Conservation (phyloP, 768 basidiomycete species). For the Phylloporus rhodoxanthus region DNA sequence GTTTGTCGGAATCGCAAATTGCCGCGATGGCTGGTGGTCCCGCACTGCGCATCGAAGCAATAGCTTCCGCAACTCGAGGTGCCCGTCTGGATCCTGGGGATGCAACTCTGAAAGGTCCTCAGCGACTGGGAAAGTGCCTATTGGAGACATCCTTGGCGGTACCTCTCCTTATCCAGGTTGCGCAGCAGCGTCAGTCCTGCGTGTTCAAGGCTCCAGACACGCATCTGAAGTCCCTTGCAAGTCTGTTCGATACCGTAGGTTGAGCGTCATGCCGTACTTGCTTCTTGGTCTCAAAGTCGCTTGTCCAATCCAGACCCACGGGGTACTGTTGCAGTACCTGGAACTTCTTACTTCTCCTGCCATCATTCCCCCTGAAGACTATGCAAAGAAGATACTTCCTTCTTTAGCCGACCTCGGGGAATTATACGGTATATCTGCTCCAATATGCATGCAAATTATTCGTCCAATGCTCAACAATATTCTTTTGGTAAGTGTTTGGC, state of each 20-base stretch:
- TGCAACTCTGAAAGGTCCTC: slow-evolving; percentile 57
- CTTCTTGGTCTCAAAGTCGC: slow-evolving; percentile 17
- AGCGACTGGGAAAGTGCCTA: slow-evolving; percentile 58
- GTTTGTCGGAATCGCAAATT: slow-evolving; percentile 83
- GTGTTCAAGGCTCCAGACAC: slow-evolving; percentile 69
- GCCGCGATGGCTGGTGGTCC: slow-evolving; percentile 89
- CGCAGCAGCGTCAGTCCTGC: slow-evolving; percentile 84
- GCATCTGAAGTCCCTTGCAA: slow-evolving; percentile 79
- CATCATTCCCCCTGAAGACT: slow-evolving; percentile 64
- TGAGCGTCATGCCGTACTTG: slow-evolving; percentile 10
- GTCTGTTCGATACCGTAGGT: slow-evolving; percentile 84
- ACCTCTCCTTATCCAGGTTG: slow-evolving; percentile 86
- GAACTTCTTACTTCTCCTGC: slow-evolving; percentile 76
- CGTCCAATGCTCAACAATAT: slow-evolving; percentile 70
- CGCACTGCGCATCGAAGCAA: slow-evolving; percentile 78
- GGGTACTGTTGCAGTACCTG: slow-evolving; percentile 85
- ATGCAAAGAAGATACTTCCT: slow-evolving; percentile 69
- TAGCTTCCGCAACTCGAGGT: slow-evolving; percentile 74
- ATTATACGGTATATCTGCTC: slow-evolving; percentile 73
- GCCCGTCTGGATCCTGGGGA: slow-evolving; percentile 65
- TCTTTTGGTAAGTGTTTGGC: slow-evolving; percentile 45
- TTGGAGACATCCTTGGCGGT: slow-evolving; percentile 72
- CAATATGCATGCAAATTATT: slow-evolving; percentile 91
- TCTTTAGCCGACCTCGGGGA: slow-evolving; percentile 65
- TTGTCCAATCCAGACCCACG: slow-evolving; percentile 63